Percentiles rank a stretch among this genome's conserved stretches.
Conservation (phyloP, 2,329 filamentous ascomycete species). For the Penicillium sp. region DNA sequence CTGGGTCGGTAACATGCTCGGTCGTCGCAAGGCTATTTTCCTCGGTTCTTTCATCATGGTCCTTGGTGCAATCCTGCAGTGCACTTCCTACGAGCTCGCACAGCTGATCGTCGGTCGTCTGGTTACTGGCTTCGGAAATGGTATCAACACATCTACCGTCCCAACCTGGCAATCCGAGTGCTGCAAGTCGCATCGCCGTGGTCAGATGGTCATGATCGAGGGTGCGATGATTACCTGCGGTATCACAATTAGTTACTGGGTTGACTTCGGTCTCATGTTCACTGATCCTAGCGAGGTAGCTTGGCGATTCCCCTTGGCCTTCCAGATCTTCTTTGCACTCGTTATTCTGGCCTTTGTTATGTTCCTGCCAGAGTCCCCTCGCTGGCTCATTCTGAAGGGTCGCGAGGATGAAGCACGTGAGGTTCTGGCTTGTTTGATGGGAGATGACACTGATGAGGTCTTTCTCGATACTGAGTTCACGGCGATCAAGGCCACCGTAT, state of each 20-base stretch:
- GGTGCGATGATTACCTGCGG: constrained; percentile 54
- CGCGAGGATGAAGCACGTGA: constrained; percentile 53
- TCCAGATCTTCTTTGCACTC: constrained; percentile 59
- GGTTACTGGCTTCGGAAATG: constrained; percentile 53
- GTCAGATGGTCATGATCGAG: constrained; percentile 56
- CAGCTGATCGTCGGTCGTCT: constrained; percentile 53
- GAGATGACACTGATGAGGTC: constrained; percentile 48
- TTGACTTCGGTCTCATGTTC: constrained; percentile 56
- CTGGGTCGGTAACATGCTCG: constrained; percentile 50
- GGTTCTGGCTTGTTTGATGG: constrained; percentile 50
- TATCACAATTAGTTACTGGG: constrained; percentile 53
- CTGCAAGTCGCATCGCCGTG: constrained; percentile 52
- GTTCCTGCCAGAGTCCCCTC: constrained; percentile 58
- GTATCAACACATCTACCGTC: constrained; percentile 50
- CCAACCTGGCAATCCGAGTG: constrained; percentile 53
- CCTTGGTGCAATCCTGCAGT: constrained; percentile 48
- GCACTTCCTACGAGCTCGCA: constrained; percentile 44
- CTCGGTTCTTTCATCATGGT: constrained; percentile 48
- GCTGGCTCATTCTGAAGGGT: constrained; percentile 60
- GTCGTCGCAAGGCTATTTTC: constrained; percentile 50
- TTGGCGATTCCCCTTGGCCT: constrained; percentile 59
- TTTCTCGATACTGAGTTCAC: constrained; percentile 50
- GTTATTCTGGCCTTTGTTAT: constrained; percentile 53
- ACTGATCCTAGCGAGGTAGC: constrained; percentile 49
- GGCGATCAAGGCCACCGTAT: constrained; percentile 55